These are phyloP conservation scores for Ocimum tenuiflorum DNA, from an alignment of 257 asterid species.

Conservation along the genomic window DNA sequence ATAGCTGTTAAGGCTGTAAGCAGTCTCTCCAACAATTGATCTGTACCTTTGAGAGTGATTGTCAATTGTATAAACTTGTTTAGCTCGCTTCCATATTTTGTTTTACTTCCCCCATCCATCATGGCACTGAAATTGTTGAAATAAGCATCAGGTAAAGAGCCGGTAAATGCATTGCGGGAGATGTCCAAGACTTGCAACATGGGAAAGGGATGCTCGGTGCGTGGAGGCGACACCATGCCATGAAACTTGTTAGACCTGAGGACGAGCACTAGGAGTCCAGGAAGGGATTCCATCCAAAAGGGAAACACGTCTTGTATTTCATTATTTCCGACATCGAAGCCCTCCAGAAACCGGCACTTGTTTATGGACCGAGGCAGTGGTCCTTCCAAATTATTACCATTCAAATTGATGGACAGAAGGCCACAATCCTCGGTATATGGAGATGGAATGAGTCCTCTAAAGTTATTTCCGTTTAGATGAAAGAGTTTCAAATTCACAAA, in stretches of 20 bases:
- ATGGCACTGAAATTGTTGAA: conserved; percentile 13
- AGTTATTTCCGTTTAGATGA: not conserved
- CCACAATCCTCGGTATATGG: not conserved
- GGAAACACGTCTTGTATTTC: no score
- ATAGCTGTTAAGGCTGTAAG: no score
- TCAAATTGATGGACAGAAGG: no score
- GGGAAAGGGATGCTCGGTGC: conserved; percentile 14
- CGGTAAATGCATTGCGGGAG: conserved; percentile 17
- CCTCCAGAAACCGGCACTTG: conserved; percentile 12
- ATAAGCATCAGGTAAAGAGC: conserved; percentile 12
- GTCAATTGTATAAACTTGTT: no score
- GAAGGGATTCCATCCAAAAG: no score
- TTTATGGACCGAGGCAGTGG: conserved; percentile 1
- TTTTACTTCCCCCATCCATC: conserved; percentile 3
- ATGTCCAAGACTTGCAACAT: conserved; percentile 18
- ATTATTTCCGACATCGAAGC: no score
- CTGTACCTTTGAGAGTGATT: no score
- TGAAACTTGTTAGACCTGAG: no score
- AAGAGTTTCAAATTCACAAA: conserved; percentile 1
- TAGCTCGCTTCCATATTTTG: no score
- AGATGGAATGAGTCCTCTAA: conserved; percentile 4
- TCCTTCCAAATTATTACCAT: conserved; percentile 4
- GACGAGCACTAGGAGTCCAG: no score
- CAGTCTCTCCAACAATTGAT: no score
- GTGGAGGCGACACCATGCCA: no score